These are phyloP conservation scores for Aspergillus sp. DNA, from an alignment of 2,329 filamentous ascomycete species.

Conservation along the genomic window DNA sequence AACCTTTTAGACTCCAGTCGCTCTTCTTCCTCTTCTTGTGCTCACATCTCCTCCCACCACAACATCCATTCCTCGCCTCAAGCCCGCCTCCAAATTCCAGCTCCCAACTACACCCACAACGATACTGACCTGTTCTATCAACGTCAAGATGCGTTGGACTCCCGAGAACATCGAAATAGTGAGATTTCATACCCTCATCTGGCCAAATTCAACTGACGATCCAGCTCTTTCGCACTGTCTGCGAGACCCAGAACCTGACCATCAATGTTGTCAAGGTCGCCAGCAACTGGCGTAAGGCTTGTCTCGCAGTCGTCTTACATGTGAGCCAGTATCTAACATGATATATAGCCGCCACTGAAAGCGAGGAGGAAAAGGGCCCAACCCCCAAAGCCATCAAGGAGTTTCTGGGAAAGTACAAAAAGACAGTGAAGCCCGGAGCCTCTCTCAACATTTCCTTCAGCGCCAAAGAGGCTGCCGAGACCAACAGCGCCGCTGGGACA, in stretches of 20 bases:
- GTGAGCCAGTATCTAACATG: too few relatives aligned
- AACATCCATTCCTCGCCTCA: too few relatives aligned
- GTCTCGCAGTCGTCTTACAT: background rate
- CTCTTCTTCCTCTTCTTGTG: too few relatives aligned
- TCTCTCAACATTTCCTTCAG: background rate
- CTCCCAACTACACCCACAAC: background rate
- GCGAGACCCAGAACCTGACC: constrained; percentile 11
- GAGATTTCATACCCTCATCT: background rate
- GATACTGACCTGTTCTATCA: background rate
- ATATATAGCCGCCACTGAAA: too few relatives aligned
- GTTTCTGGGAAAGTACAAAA: constrained; percentile 11
- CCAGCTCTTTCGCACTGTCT: constrained; percentile 16
- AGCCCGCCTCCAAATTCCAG: too few relatives aligned
- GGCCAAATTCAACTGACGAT: background rate
- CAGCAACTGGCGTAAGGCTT: background rate
- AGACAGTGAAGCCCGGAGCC: constrained; percentile 1
- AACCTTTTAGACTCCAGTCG: too few relatives aligned
- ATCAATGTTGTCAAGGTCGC: constrained; percentile 10
- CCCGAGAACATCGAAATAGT: background rate
- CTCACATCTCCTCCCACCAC: too few relatives aligned
- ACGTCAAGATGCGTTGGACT: background rate
- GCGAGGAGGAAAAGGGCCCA: background rate
- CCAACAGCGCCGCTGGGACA: background rate
- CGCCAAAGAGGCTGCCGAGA: background rate
- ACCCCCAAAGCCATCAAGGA: constrained; percentile 14